A percentile compares a stretch with the other conserved stretches of the same genome.
Conservation (phyloP, 768 basidiomycete species). For the Nidula microcarpa region DNA sequence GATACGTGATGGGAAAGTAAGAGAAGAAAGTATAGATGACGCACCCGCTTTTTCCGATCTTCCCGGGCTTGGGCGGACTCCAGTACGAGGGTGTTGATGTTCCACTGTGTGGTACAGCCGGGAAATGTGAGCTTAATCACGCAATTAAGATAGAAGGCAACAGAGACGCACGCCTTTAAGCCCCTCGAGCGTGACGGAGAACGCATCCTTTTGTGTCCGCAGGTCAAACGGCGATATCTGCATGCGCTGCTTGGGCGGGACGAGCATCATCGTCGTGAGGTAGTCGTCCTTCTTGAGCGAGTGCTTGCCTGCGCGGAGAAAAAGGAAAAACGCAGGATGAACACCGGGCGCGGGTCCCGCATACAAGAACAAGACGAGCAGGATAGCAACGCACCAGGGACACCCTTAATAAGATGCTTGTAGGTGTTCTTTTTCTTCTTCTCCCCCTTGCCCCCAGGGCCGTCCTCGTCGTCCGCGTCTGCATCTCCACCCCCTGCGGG, state of each 20-base stretch:
- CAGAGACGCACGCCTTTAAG: slow-evolving; percentile 61
- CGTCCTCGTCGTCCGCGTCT: slow-evolving; percentile 52
- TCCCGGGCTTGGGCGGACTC: slow-evolving; percentile 75
- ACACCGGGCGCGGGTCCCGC: neutral
- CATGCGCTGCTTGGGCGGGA: slow-evolving; percentile 69
- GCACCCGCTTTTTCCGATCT: slow-evolving; percentile 72
- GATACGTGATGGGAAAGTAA: slow-evolving; percentile 4
- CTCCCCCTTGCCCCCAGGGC: slow-evolving; percentile 47
- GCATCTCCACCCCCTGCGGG: slow-evolving; percentile 27
- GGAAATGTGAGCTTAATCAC: slow-evolving; percentile 5
- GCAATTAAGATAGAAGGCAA: too few species aligned
- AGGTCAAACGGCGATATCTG: slow-evolving; percentile 60
- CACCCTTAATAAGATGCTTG: slow-evolving; percentile 71
- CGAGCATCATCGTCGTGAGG: slow-evolving; percentile 59
- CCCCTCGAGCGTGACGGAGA: slow-evolving; percentile 68
- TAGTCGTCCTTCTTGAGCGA: slow-evolving; percentile 80
- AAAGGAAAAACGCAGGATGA: slow-evolving; percentile 1
- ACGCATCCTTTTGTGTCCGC: slow-evolving; percentile 69
- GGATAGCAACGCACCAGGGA: slow-evolving; percentile 52
- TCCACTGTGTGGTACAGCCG: slow-evolving; percentile 67
- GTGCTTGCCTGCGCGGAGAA: slow-evolving; percentile 55
- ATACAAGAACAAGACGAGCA: neutral
- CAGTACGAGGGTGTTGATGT: slow-evolving; percentile 52
- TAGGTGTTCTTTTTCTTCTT: slow-evolving; percentile 80
- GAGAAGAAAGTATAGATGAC: slow-evolving; percentile 22